Percentiles rank a stretch among this genome's conserved stretches.
Conservation (phyloP, 495 filamentous ascomycete species). For the Penicillium dipodomyicola region DNA sequence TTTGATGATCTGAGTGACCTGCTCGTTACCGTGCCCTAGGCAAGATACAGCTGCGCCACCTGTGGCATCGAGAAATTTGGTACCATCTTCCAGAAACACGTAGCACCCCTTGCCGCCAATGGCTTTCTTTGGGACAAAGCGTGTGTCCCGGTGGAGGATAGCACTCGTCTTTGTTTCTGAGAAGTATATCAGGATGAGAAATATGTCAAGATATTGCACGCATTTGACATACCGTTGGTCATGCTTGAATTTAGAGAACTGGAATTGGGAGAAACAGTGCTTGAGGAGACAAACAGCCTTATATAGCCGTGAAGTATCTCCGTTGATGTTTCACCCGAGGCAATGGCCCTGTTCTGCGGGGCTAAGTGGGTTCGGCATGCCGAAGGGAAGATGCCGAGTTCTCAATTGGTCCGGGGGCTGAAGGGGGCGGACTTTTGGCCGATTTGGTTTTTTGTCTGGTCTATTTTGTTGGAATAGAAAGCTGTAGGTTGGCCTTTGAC, state of each 20-base stretch:
- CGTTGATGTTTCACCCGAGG: conserved; percentile 20
- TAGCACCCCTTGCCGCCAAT: conserved; percentile 46
- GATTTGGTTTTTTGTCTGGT: neutral
- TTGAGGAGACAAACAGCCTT: conserved; percentile 5
- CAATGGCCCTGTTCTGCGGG: conserved; percentile 18
- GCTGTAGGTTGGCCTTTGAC: too few species aligned
- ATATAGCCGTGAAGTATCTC: conserved; percentile 11
- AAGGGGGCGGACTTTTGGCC: neutral
- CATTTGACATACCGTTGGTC: conserved; percentile 3
- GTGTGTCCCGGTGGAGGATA: conserved; percentile 45
- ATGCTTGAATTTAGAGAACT: neutral
- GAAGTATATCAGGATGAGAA: conserved; percentile 3
- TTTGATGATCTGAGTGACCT: conserved; percentile 45
- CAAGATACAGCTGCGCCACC: conserved; percentile 53
- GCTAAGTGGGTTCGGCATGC: conserved; percentile 33
- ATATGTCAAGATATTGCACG: neutral
- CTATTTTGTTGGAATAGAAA: neutral
- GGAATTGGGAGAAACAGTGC: neutral
- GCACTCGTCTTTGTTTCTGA: conserved; percentile 28
- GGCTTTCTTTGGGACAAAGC: conserved; percentile 39
- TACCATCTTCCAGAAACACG: conserved; percentile 56
- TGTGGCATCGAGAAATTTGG: conserved; percentile 61
- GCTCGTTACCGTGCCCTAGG: conserved; percentile 47
- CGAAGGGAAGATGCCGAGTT: conserved; percentile 33
- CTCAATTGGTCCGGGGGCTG: conserved; percentile 23